phyloP scores from a whole-genome alignment of 2,329 filamentous ascomycete species.

The Trichoderma cornu-damae region DNA sequence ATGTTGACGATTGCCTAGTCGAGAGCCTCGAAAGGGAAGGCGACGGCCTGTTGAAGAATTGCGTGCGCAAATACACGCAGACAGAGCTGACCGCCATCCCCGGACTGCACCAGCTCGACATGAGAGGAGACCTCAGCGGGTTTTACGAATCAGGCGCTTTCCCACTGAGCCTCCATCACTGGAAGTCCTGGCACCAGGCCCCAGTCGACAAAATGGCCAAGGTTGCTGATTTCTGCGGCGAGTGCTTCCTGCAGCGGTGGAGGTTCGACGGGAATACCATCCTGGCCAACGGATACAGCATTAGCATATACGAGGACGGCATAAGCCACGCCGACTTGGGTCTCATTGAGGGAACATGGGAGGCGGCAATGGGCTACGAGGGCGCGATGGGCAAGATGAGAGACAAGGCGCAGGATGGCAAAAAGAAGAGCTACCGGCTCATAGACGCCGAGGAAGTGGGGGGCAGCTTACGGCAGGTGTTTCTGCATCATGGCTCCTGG shows the following conservation, averaged over 20 bases:
- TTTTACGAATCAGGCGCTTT: constrained; percentile 55
- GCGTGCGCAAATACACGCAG: constrained; percentile 50
- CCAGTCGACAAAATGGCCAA: constrained; percentile 29
- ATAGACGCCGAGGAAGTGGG: constrained; percentile 40
- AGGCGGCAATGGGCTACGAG: constrained; percentile 44
- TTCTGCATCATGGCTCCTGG: constrained; percentile 36
- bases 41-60: constrained; percentile 53
- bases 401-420: constrained; percentile 29
- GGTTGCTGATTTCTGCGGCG: constrained; percentile 44
- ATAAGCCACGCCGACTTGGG: constrained; percentile 39
- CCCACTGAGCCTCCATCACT: constrained; percentile 57
- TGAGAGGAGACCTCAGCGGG: constrained; percentile 50
- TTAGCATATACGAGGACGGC: constrained; percentile 44
- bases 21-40: constrained; percentile 41
- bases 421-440: constrained; percentile 50
- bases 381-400: constrained; percentile 51
- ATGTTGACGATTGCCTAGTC: constrained; percentile 46
- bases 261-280: constrained; percentile 43
- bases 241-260: constrained; percentile 55
- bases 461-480: constrained; percentile 50
- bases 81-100: constrained; percentile 52
- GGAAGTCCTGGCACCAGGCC: constrained; percentile 55
- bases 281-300: constrained; percentile 56
- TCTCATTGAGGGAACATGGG: constrained; percentile 52
- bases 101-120: constrained; percentile 54